Conservation (phyloP, 352 stramenopile genomes). For the Phytophthora hybrid region DNA sequence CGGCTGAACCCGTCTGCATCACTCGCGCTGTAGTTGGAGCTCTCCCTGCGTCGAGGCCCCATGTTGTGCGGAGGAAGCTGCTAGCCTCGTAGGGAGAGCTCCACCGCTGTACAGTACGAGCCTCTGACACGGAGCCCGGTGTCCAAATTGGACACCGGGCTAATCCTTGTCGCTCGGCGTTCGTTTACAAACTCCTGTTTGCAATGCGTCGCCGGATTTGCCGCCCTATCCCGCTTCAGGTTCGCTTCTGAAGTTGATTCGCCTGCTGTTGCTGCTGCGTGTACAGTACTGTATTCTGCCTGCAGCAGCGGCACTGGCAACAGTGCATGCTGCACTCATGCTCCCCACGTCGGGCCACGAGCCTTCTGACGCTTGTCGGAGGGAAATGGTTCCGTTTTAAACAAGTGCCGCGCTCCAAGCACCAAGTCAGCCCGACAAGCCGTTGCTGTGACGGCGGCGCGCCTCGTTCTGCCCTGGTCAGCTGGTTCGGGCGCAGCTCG, state of each 20-base stretch:
- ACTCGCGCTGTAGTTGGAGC: too few species aligned
- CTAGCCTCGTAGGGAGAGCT: too few species aligned
- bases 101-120: too few species aligned
- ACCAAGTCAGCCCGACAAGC: background rate
- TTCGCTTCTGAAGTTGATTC: slow-evolving; percentile 6
- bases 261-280: background rate
- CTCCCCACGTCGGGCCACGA: too few species aligned
- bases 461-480: slow-evolving; percentile 10
- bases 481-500: slow-evolving; percentile 10
- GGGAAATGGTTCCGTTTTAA: slow-evolving; percentile 13
- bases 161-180: background rate
- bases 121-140: too few species aligned
- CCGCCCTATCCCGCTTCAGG: slow-evolving; percentile 18
- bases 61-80: too few species aligned
- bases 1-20: too few species aligned
- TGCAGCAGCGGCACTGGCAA: background rate
- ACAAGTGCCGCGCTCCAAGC: background rate
- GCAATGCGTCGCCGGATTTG: slow-evolving; percentile 6
- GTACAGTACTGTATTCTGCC: background rate
- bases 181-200: background rate
- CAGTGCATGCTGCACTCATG: background rate
- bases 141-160: too few species aligned
- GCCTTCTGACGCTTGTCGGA: background rate
- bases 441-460: background rate
- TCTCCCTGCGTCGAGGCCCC: too few species aligned